phyloP scores from a whole-genome alignment of 768 basidiomycete genomes.

The Leccinum boreale region DNA sequence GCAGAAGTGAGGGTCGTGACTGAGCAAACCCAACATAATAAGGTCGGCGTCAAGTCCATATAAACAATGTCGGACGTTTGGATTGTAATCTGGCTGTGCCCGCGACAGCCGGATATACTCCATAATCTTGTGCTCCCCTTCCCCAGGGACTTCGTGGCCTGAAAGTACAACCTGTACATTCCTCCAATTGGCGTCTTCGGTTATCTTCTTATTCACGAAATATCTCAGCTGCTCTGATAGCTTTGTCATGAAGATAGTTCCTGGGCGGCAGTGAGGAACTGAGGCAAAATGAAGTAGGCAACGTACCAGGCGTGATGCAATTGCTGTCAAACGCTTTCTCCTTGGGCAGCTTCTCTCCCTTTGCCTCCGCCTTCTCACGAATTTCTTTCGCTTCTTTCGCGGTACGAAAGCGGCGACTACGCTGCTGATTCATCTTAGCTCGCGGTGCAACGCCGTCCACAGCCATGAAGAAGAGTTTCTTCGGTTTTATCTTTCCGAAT shows the following conservation, averaged over 20 bases:
- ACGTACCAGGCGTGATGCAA: constrained; percentile 94
- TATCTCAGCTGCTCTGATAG: constrained; percentile 92
- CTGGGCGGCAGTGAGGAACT: constrained; percentile 34
- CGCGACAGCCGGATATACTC: constrained; percentile 95
- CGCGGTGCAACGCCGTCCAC: constrained; percentile 96
- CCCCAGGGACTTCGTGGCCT: constrained; percentile 97
- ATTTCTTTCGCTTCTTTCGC: constrained; percentile 90
- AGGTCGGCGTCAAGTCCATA: constrained; percentile 98
- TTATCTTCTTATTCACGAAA: constrained; percentile 97
- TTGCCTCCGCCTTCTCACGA: constrained; percentile 79
- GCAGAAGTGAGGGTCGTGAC: constrained; percentile 99
- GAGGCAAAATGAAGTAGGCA: not conserved
- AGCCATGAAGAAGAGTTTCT: constrained; percentile 98
- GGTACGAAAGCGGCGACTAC: constrained; percentile 88
- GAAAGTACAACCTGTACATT: constrained; percentile 89
- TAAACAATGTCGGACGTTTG: constrained; percentile 94
- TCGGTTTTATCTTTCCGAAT: constrained; percentile 95
- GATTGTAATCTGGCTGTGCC: constrained; percentile 94
- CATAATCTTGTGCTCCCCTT: constrained; percentile 99
- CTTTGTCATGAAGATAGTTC: constrained; percentile 92
- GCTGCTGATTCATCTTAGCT: constrained; percentile 99
- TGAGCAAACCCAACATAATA: constrained; percentile 95
- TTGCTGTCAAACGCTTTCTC: constrained; percentile 98
- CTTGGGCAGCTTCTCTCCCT: constrained; percentile 88
- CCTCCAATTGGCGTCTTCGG: constrained; percentile 95